phyloP scores from a whole-genome alignment of 805 yeast genomes.

The Blastobotrys mokoenaii region DNA sequence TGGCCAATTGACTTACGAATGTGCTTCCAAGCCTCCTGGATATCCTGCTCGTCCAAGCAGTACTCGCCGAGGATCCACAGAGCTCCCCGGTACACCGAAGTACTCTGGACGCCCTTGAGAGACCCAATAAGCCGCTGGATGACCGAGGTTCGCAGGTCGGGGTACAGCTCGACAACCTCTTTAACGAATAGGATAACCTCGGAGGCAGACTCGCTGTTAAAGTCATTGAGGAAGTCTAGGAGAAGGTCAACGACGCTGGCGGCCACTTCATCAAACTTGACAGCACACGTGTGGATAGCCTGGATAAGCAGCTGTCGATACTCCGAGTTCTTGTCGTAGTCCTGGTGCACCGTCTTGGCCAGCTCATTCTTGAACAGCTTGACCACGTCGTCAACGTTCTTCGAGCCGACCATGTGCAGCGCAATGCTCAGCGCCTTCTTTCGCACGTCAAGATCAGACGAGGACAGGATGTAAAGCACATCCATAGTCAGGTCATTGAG shows the following conservation, averaged over 20 bases:
- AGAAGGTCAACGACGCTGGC: conserved; percentile 81
- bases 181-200: conserved; percentile 89
- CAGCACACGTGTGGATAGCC: conserved; percentile 83
- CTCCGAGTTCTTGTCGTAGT: conserved; percentile 74
- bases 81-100: conserved; percentile 88
- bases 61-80: conserved; percentile 97
- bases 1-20: conserved; percentile 81
- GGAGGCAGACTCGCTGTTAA: conserved; percentile 75
- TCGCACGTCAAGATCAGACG: conserved; percentile 88
- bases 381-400: conserved; percentile 91
- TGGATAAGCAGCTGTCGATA: conserved; percentile 83
- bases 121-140: conserved; percentile 53
- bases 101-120: conserved; percentile 64
- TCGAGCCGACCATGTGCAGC: conserved; percentile 68
- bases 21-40: conserved; percentile 80
- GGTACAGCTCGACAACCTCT: conserved; percentile 89
- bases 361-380: conserved; percentile 88
- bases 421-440: conserved; percentile 78
- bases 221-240: conserved; percentile 76
- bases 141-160: conserved; percentile 61
- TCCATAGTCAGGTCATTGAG: conserved; percentile 80
- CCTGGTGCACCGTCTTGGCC: conserved; percentile 54
- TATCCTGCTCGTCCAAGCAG: conserved; percentile 56
- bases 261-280: conserved; percentile 83
- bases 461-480: conserved; percentile 72